Evolutionary conservation across 768 basidiomycete genomes (phyloP).

Genomic region (Macrolepiota albuminosa): DNA sequence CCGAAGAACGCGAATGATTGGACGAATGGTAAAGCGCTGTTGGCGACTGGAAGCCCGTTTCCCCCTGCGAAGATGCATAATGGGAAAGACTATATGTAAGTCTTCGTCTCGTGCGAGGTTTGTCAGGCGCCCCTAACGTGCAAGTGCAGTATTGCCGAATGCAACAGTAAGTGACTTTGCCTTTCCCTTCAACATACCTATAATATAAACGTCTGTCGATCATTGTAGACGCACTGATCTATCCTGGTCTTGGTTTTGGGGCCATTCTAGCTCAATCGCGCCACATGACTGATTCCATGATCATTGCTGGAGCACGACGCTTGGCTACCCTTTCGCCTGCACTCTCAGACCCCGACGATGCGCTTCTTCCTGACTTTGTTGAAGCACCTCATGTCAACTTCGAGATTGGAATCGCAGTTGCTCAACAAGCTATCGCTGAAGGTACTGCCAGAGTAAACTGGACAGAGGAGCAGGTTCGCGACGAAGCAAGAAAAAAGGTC

Average conservation of each 20-base stretch:
- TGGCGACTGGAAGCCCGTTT: slow-evolving; percentile 87
- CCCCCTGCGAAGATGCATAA: slow-evolving; percentile 61
- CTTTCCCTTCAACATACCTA: neutral
- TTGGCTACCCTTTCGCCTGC: slow-evolving; percentile 78
- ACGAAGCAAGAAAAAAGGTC: slow-evolving; percentile 41
- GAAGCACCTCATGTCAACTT: slow-evolving; percentile 73
- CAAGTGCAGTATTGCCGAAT: slow-evolving; percentile 59
- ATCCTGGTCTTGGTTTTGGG: slow-evolving; percentile 83
- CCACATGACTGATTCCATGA: slow-evolving; percentile 78
- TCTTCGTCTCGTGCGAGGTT: neutral
- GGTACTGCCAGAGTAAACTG: slow-evolving; percentile 59
- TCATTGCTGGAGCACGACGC: slow-evolving; percentile 71
- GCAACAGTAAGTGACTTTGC: slow-evolving; percentile 45
- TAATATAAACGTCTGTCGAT: no score
- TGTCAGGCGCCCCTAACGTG: neutral
- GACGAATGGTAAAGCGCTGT: slow-evolving; percentile 74
- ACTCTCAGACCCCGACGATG: slow-evolving; percentile 60
- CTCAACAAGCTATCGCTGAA: slow-evolving; percentile 72
- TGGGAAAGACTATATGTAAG: slow-evolving; percentile 64
- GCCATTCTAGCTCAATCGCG: slow-evolving; percentile 64
- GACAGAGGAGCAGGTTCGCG: slow-evolving; percentile 51
- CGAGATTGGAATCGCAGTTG: slow-evolving; percentile 79
- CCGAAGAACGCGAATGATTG: slow-evolving; percentile 70
- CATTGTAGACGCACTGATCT: slow-evolving; percentile 80
- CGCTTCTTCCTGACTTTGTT: slow-evolving; percentile 72